Percentiles rank a stretch among this genome's conserved stretches.
phyloP scores from a whole-genome alignment of 352 stramenopile species.

The Globisporangium acanthophoron region DNA sequence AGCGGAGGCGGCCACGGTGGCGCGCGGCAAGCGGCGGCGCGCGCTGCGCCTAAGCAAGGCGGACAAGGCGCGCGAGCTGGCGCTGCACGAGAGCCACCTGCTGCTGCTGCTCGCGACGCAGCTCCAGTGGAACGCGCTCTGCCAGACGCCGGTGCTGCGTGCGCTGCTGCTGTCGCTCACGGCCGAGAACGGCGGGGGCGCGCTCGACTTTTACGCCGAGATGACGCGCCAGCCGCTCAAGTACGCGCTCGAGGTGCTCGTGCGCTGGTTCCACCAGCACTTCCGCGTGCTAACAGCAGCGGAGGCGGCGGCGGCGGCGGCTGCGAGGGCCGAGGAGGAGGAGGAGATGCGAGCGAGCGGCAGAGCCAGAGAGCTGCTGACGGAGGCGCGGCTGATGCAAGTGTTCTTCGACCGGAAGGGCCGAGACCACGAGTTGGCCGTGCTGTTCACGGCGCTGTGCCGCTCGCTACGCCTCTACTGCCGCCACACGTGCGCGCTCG shows the following conservation, averaged over 20 bases:
- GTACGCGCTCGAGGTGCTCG: conserved; percentile 58
- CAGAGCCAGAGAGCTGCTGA: conserved; percentile 19
- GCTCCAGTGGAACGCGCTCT: conserved; percentile 39
- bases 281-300: conserved; percentile 21
- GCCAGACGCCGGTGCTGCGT: conserved; percentile 34
- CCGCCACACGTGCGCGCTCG: conserved; percentile 42
- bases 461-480: conserved; percentile 43
- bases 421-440: conserved; percentile 34
- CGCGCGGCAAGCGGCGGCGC: conserved; percentile 11
- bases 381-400: conserved; percentile 41
- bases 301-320: conserved; percentile 1
- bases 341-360: conserved; percentile 1
- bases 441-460: conserved; percentile 66
- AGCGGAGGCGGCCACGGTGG: conserved; percentile 8
- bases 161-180: conserved; percentile 62
- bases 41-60: conserved; percentile 45
- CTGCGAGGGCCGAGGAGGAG: background rate
- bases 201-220: conserved; percentile 39
- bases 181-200: conserved; percentile 14
- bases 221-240: conserved; percentile 25
- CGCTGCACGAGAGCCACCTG: conserved; percentile 66
- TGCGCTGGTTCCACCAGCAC: conserved; percentile 60
- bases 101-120: conserved; percentile 51
- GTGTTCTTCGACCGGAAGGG: conserved; percentile 47
- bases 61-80: conserved; percentile 57